Evolutionary conservation across 169 alveolate genomes (phyloP).

Genomic region (Fabrea salina): DNA sequence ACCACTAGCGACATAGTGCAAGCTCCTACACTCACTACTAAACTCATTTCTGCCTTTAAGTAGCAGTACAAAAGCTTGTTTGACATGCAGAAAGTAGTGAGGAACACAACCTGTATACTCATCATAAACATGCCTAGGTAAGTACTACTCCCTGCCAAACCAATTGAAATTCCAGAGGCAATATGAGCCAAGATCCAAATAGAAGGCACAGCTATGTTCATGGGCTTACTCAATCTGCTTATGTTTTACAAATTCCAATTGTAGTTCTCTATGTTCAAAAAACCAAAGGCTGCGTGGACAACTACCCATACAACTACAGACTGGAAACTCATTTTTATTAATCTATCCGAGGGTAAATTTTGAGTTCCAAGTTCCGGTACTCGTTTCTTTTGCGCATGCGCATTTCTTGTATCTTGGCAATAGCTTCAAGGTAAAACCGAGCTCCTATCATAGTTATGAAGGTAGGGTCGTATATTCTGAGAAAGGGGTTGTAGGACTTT

Average conservation of each 20-base stretch:
- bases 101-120: not conserved
- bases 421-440: not conserved
- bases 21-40: not conserved
- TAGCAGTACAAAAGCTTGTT: not conserved
- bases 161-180: not conserved
- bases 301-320: too few species aligned
- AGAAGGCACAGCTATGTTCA: not conserved
- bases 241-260: not conserved
- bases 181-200: not conserved
- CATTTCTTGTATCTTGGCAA: slow-evolving; percentile 3
- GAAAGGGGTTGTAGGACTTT: slow-evolving; percentile 31
- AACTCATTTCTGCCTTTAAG: not conserved
- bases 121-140: not conserved
- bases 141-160: not conserved
- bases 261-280: not conserved
- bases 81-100: not conserved
- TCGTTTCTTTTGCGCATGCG: slow-evolving; percentile 21
- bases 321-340: too few species aligned
- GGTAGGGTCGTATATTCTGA: slow-evolving; percentile 5
- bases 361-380: slow-evolving; percentile 4
- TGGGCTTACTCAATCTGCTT: not conserved
- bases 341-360: not conserved
- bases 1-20: not conserved
- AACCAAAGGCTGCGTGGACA: not conserved
- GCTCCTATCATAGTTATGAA: not conserved